phyloP scores from a whole-genome alignment of 2,329 filamentous ascomycete species.

The Drechslerella dactyloides region DNA sequence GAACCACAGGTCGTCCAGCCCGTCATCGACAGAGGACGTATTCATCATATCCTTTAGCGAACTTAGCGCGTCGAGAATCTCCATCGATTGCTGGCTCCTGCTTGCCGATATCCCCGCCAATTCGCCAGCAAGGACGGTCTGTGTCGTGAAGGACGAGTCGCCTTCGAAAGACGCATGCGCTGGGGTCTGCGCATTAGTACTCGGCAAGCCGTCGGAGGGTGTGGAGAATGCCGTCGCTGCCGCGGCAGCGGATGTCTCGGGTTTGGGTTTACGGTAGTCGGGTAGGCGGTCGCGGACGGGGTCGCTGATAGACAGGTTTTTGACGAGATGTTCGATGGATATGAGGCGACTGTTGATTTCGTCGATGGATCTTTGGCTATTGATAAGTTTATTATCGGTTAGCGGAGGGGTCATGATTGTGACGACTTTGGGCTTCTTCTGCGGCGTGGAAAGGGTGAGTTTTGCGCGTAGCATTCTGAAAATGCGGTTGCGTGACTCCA shows the following conservation, averaged over 20 bases:
- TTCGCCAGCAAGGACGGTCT: conserved; percentile 39
- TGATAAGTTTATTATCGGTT: conserved; percentile 7
- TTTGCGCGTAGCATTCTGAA: neutral
- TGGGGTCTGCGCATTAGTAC: conserved; percentile 22
- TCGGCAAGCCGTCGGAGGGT: conserved; percentile 26
- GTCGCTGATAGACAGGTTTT: conserved; percentile 37
- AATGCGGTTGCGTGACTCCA: neutral
- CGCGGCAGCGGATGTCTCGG: conserved; percentile 4
- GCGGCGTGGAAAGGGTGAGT: neutral
- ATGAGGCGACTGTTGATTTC: conserved; percentile 48
- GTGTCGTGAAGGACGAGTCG: conserved; percentile 45
- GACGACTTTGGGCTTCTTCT: neutral
- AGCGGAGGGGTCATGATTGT: neutral
- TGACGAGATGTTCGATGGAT: conserved; percentile 46
- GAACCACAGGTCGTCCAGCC: conserved; percentile 46
- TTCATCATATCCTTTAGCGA: conserved; percentile 48
- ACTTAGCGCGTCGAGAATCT: conserved; percentile 42
- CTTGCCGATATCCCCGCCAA: conserved; percentile 36
- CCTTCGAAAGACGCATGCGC: conserved; percentile 39
- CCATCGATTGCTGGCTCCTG: conserved; percentile 25
- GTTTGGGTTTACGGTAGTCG: conserved; percentile 26
- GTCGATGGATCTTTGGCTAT: conserved; percentile 46
- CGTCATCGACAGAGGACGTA: conserved; percentile 34
- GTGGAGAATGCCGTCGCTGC: conserved; percentile 11
- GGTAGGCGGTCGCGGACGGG: conserved; percentile 13